Conservation (phyloP, 106 monocot genomes). For the Dioscorea zingiberensis region DNA sequence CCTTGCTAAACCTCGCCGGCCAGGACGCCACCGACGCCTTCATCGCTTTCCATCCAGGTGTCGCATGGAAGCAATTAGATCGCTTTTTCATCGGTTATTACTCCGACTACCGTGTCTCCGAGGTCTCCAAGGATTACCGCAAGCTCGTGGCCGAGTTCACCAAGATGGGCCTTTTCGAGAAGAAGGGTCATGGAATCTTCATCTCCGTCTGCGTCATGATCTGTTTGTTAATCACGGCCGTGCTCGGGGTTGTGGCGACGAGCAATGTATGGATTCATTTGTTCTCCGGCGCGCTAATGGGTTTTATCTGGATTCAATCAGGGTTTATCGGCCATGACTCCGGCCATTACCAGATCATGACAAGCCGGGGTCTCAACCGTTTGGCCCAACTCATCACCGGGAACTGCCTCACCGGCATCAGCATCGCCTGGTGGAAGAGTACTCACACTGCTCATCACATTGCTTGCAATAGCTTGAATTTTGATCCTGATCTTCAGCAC, state of each 20-base stretch:
- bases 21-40: conserved; percentile 75
- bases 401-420: conserved; percentile 50
- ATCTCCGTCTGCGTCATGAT: conserved; percentile 17
- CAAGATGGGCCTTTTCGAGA: conserved; percentile 43
- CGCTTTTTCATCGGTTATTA: conserved; percentile 45
- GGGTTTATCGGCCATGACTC: conserved; percentile 69
- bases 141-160: conserved; percentile 44
- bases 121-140: conserved; percentile 59
- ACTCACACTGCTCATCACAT: conserved; percentile 79
- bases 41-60: conserved; percentile 58
- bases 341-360: conserved; percentile 51
- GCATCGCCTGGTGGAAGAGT: conserved; percentile 71
- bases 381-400: conserved; percentile 34
- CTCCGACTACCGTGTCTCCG: conserved; percentile 52
- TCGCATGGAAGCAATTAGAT: conserved; percentile 47
- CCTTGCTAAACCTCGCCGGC: conserved; percentile 60
- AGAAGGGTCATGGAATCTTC: conserved; percentile 28
- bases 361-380: conserved; percentile 8
- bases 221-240: conserved; percentile 16
- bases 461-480: conserved; percentile 68
- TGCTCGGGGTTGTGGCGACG: conserved; percentile 20
- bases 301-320: conserved; percentile 58
- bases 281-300: conserved; percentile 34
- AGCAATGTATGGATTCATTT: conserved; percentile 16
- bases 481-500: conserved; percentile 72